These are phyloP conservation scores for Acer campestre DNA, from an alignment of 345 rosid genomes.

Conservation along the genomic window DNA sequence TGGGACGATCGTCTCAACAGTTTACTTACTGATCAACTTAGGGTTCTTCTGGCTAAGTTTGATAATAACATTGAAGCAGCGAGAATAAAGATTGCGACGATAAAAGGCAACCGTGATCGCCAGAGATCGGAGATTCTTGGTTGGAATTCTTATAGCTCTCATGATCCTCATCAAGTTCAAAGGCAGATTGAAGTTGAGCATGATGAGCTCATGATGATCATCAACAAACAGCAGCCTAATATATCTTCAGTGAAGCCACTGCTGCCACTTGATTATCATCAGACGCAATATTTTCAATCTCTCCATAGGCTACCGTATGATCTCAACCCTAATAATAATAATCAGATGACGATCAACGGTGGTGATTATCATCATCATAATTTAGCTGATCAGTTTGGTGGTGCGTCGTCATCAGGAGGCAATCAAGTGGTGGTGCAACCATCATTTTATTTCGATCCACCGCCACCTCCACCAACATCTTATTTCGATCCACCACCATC, in stretches of 20 bases:
- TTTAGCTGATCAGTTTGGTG: neutral
- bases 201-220: neutral
- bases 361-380: neutral
- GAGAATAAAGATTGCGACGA: neutral
- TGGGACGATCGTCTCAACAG: constrained; percentile 8
- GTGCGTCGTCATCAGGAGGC: no score
- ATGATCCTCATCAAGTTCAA: neutral
- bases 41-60: neutral
- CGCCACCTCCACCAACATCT: no score
- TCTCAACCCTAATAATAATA: neutral
- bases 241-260: neutral
- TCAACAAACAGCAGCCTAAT: neutral
- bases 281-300: neutral
- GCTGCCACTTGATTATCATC: neutral
- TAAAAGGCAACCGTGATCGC: neutral
- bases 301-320: neutral
- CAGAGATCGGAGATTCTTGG: neutral
- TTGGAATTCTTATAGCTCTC: neutral
- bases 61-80: constrained; percentile 7
- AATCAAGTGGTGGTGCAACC: neutral
- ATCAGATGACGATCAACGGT: neutral
- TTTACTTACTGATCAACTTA: constrained; percentile 1
- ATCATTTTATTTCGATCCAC: neutral
- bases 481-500: neutral
- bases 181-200: neutral